These are phyloP conservation scores for Paraconiothyrium sp. DNA, from an alignment of 2,329 filamentous ascomycete genomes.

Conservation along the genomic window DNA sequence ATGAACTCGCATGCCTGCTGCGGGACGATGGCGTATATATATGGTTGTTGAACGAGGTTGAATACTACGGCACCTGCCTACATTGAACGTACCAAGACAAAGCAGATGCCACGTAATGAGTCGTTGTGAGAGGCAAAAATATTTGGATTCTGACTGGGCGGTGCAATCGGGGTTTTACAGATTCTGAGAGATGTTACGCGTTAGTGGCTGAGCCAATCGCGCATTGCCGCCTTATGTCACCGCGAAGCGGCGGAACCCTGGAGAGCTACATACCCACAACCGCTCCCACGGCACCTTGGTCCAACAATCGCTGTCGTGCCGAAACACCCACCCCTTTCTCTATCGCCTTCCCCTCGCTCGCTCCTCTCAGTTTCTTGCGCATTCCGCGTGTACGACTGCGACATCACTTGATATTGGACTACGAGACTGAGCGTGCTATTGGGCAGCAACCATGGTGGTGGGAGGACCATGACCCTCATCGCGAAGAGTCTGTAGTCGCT, in stretches of 20 bases:
- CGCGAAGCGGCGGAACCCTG: slow-evolving; percentile 8
- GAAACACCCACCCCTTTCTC: not conserved
- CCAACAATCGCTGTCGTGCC: slow-evolving; percentile 5
- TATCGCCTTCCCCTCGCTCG: not conserved
- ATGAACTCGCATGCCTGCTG: slow-evolving; percentile 27
- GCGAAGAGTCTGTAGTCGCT: slow-evolving; percentile 23
- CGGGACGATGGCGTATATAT: slow-evolving; percentile 19
- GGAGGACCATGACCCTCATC: slow-evolving; percentile 17
- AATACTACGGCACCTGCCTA: slow-evolving; percentile 15
- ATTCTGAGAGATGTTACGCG: not conserved
- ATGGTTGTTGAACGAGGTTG: not conserved
- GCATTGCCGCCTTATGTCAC: slow-evolving; percentile 10
- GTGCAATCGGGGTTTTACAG: not conserved
- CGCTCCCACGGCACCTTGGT: not conserved
- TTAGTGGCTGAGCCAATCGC: slow-evolving; percentile 9
- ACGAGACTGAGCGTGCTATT: slow-evolving; percentile 35
- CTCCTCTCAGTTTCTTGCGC: not conserved
- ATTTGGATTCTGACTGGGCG: slow-evolving; percentile 1
- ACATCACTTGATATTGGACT: slow-evolving; percentile 6
- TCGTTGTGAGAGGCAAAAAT: not conserved
- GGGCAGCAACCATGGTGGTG: slow-evolving; percentile 49
- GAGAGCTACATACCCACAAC: slow-evolving; percentile 9
- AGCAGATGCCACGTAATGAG: slow-evolving; percentile 14
- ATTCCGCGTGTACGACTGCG: not conserved
- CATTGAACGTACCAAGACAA: not conserved